A percentile compares a stretch with the other conserved stretches of the same genome.
These are phyloP conservation scores for Ustilago sp. DNA, from an alignment of 1,284 basidiomycete species.

Conservation along the genomic window DNA sequence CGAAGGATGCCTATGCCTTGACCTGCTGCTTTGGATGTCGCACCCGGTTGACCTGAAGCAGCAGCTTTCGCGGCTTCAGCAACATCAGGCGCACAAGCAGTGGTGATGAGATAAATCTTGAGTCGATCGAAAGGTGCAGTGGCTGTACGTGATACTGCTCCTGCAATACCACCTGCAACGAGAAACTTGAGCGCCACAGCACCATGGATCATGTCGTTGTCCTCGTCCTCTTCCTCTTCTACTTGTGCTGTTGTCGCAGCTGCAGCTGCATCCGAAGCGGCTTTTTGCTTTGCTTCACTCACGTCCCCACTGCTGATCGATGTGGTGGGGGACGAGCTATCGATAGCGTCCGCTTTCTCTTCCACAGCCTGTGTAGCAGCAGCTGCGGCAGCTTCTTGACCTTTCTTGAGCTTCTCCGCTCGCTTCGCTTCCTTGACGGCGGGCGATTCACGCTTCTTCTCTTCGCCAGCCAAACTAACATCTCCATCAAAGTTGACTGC, in stretches of 20 bases:
- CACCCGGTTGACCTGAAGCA: neutral
- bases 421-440: constrained; percentile 56
- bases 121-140: constrained; percentile 98
- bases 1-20: constrained; percentile 75
- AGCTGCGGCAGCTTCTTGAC: constrained; percentile 39
- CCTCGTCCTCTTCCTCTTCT: constrained; percentile 75
- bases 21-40: constrained; percentile 44
- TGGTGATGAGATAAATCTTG: constrained; percentile 95
- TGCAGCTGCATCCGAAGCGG: constrained; percentile 25
- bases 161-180: constrained; percentile 91
- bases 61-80: constrained; percentile 31
- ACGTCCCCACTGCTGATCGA: constrained; percentile 11
- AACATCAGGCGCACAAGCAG: constrained; percentile 68
- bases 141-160: constrained; percentile 93
- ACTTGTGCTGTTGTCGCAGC: constrained; percentile 23
- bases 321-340: neutral
- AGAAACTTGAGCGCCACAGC: constrained; percentile 87
- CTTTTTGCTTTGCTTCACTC: constrained; percentile 32
- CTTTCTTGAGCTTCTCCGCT: constrained; percentile 44
- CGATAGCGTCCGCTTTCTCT: constrained; percentile 9
- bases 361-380: constrained; percentile 35
- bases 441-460: constrained; percentile 54
- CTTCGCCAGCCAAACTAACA: constrained; percentile 63
- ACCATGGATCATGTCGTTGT: constrained; percentile 75
- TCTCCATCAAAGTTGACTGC: constrained; percentile 67